Percentiles rank a stretch among this genome's conserved stretches.
Evolutionary conservation across 306 rosid genomes (phyloP).

Genomic region (Trifolium pratense): DNA sequence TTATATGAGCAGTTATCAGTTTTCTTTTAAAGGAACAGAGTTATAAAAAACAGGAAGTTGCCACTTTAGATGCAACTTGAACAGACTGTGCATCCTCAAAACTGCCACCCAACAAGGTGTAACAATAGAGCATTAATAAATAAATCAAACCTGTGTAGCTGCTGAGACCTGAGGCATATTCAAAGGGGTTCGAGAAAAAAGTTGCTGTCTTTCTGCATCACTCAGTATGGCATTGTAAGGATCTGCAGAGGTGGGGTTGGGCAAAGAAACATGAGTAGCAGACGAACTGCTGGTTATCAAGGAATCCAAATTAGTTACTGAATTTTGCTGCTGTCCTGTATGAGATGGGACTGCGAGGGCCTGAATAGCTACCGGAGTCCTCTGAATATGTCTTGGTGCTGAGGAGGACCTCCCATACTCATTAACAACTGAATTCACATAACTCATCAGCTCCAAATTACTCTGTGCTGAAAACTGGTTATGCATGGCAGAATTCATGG

Average conservation of each 20-base stretch:
- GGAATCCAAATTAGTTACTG: slow-evolving; percentile 52
- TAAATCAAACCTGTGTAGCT: slow-evolving; percentile 59
- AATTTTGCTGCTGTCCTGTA: slow-evolving; percentile 53
- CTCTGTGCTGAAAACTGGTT: slow-evolving; percentile 48
- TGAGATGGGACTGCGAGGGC: slow-evolving; percentile 79
- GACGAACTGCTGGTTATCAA: slow-evolving; percentile 48
- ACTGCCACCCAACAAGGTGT: slow-evolving; percentile 16
- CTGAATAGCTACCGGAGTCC: slow-evolving; percentile 77
- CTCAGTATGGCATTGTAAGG: slow-evolving; percentile 45
- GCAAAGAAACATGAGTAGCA: slow-evolving; percentile 49
- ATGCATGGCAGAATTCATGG: slow-evolving; percentile 39
- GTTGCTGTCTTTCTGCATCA: slow-evolving; percentile 68
- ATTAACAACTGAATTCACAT: slow-evolving; percentile 40
- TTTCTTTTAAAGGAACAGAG: slow-evolving; percentile 14
- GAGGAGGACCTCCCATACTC: slow-evolving; percentile 63
- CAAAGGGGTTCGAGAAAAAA: slow-evolving; percentile 55
- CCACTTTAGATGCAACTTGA: slow-evolving; percentile 14
- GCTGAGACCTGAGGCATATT: slow-evolving; percentile 57
- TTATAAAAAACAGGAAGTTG: background rate
- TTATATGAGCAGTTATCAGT: slow-evolving; percentile 19
- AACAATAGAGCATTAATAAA: slow-evolving; percentile 26
- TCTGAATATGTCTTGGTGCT: slow-evolving; percentile 42
- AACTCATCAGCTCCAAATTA: slow-evolving; percentile 47
- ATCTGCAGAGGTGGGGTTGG: slow-evolving; percentile 46
- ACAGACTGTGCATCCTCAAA: slow-evolving; percentile 20